Conservation (phyloP, 129 eudicot species). For the Flaveria brownii region DNA sequence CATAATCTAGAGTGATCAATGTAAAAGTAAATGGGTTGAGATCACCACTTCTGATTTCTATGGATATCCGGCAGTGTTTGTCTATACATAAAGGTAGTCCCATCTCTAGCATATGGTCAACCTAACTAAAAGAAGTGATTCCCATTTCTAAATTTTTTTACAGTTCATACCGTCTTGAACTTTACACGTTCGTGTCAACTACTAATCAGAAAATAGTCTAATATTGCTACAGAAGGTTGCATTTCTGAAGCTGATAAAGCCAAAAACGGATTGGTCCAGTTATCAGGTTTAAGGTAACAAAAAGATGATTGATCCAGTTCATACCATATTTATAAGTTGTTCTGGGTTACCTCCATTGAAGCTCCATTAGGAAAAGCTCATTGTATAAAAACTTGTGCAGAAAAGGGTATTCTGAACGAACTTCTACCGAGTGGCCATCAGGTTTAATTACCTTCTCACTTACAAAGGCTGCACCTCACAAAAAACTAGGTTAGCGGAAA, state of each 20-base stretch:
- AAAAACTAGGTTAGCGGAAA: slow-evolving; percentile 50
- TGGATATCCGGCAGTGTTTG: background rate
- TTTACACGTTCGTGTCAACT: background rate
- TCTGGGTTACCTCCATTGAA: slow-evolving; percentile 15
- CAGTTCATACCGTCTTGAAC: background rate
- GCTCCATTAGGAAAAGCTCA: slow-evolving; percentile 11
- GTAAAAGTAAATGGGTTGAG: background rate
- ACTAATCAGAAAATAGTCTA: slow-evolving; percentile 18
- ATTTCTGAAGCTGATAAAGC: slow-evolving; percentile 38
- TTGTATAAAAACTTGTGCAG: slow-evolving; percentile 36
- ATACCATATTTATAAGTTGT: background rate
- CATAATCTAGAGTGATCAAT: background rate
- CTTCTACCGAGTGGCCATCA: slow-evolving; percentile 41
- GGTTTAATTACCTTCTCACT: slow-evolving; percentile 44
- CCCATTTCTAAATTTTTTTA: background rate
- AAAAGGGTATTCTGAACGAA: slow-evolving; percentile 36
- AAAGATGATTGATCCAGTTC: background rate
- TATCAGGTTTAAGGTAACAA: slow-evolving; percentile 42
- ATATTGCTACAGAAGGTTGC: slow-evolving; percentile 26
- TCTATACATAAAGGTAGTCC: background rate
- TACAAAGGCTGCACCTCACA: slow-evolving; percentile 38
- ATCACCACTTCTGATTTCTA: background rate
- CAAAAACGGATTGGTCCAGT: slow-evolving; percentile 27
- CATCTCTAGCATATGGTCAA: background rate
- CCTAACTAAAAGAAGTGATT: background rate